phyloP scores from a whole-genome alignment of 176 grass and related monocot species.

The Calamus simplicifolius region DNA sequence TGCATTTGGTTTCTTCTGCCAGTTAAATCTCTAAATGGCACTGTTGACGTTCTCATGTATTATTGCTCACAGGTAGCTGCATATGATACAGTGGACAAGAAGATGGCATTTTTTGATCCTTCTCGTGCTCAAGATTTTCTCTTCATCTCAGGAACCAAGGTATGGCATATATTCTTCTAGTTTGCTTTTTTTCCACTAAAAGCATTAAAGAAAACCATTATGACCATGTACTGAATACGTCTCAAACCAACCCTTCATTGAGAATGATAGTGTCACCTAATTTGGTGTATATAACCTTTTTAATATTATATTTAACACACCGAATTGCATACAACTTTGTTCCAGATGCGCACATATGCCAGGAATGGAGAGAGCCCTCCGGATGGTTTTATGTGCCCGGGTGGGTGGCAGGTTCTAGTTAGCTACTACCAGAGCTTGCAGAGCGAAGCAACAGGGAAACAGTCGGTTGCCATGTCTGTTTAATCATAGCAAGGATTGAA shows the following conservation, averaged over 20 bases:
- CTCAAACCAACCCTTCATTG: too few relatives aligned
- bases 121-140: conserved; percentile 81
- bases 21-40: background rate
- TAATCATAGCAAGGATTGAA: background rate
- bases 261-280: too few relatives aligned
- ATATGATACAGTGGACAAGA: conserved; percentile 60
- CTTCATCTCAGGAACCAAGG: conserved; percentile 99
- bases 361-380: conserved; percentile 87
- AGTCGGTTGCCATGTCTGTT: conserved; percentile 17
- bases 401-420: conserved; percentile 88
- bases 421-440: conserved; percentile 85
- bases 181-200: too few relatives aligned
- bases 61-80: conserved; percentile 58
- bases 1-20: background rate
- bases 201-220: too few relatives aligned
- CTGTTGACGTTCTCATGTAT: background rate
- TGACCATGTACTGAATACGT: too few relatives aligned
- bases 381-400: conserved; percentile 91
- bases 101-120: conserved; percentile 98
- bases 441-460: conserved; percentile 39
- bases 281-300: background rate
- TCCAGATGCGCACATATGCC: conserved; percentile 82
- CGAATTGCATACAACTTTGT: background rate
- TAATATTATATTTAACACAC: background rate
- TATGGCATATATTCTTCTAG: background rate